Percentiles rank a stretch among this genome's conserved stretches.
Conservation (phyloP, 2,329 filamentous ascomycete species). For the Beauveria medogensis region DNA sequence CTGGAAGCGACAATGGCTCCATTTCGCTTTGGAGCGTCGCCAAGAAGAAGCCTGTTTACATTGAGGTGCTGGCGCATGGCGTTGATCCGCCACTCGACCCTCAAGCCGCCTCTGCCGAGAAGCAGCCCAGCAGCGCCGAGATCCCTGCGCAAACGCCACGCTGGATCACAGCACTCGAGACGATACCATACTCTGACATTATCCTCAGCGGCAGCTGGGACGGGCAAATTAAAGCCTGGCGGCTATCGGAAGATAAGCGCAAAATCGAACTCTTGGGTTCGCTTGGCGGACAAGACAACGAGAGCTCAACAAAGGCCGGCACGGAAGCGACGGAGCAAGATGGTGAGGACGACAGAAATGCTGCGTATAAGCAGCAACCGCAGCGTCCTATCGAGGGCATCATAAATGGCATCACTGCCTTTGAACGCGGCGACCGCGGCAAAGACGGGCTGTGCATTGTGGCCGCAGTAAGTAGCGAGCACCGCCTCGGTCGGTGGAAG, state of each 20-base stretch:
- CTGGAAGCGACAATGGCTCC: constrained; percentile 83
- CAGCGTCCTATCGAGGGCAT: constrained; percentile 55
- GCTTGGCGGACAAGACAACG: constrained; percentile 37
- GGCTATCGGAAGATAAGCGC: constrained; percentile 72
- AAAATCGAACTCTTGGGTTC: constrained; percentile 65
- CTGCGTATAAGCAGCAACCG: constrained; percentile 16
- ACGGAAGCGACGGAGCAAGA: constrained; percentile 11
- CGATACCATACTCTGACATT: constrained; percentile 83
- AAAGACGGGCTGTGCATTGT: constrained; percentile 74
- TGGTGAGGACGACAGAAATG: constrained; percentile 22
- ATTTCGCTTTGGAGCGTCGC: constrained; percentile 80
- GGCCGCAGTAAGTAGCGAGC: constrained; percentile 79
- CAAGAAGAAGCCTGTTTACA: constrained; percentile 90
- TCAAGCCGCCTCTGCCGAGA: constrained; percentile 65
- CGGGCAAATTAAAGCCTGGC: constrained; percentile 79
- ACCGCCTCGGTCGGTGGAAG: constrained; percentile 78
- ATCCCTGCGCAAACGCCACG: constrained; percentile 62
- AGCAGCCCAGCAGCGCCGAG: constrained; percentile 49
- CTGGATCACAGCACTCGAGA: constrained; percentile 82
- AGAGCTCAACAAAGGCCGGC: not conserved
- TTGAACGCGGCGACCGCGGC: constrained; percentile 73
- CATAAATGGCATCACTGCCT: constrained; percentile 80
- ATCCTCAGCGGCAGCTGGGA: constrained; percentile 90
- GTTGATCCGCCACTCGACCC: constrained; percentile 63
- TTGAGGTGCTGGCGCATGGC: constrained; percentile 74